A percentile compares a stretch with the other conserved stretches of the same genome.
These are phyloP conservation scores for Pichia deserticola DNA, from an alignment of 805 yeast genomes.

Conservation along the genomic window DNA sequence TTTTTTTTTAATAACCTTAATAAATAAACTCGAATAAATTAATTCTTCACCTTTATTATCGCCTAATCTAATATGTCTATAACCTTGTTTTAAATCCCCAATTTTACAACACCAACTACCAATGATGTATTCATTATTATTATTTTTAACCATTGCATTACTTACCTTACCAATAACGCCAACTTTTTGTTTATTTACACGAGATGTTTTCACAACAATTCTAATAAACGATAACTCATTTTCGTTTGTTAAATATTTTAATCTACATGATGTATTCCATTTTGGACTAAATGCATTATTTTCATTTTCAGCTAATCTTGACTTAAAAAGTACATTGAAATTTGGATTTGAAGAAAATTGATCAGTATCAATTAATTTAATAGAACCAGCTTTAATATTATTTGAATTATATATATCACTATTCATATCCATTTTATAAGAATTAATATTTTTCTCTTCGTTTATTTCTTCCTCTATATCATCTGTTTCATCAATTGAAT, in stretches of 20 bases:
- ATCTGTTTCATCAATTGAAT: background rate
- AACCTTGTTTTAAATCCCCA: constrained; percentile 65
- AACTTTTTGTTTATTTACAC: constrained; percentile 13
- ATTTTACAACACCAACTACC: constrained; percentile 61
- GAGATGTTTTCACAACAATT: constrained; percentile 35
- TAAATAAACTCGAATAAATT: constrained; percentile 42
- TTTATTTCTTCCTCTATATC: background rate
- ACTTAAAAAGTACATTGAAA: constrained; percentile 20
- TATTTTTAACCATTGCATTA: constrained; percentile 1
- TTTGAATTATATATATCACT: too few relatives aligned
- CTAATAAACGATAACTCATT: constrained; percentile 50
- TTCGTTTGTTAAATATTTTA: constrained; percentile 30
- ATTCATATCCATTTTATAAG: too few relatives aligned
- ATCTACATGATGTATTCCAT: constrained; percentile 58
- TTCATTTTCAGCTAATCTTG: constrained; percentile 28
- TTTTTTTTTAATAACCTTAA: constrained; percentile 18
- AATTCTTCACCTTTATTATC: constrained; percentile 76
- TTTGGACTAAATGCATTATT: constrained; percentile 84
- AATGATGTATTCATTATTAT: constrained; percentile 18
- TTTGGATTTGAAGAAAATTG: background rate
- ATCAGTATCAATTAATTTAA: constrained; percentile 7
- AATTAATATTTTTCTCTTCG: background rate
- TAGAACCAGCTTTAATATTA: background rate
- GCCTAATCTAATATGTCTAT: constrained; percentile 69
- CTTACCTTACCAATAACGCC: constrained; percentile 10